Percentiles rank a stretch among this genome's conserved stretches.
Conservation (phyloP, 768 basidiomycete species). For the Nidularia pulvinata region DNA sequence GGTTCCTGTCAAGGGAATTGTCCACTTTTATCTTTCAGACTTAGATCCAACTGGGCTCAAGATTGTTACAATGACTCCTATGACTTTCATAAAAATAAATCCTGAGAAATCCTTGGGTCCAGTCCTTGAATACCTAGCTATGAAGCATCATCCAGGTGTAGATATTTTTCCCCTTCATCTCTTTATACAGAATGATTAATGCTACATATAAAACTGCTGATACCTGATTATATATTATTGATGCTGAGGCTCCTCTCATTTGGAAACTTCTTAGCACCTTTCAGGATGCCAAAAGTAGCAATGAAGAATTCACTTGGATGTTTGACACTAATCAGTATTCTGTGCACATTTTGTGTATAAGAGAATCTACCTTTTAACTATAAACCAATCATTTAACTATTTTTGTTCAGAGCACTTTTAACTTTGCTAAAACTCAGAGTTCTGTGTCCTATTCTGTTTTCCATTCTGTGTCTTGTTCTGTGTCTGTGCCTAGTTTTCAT, state of each 20-base stretch:
- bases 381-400: background rate
- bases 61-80: background rate
- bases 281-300: background rate
- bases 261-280: background rate
- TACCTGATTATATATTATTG: background rate
- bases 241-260: background rate
- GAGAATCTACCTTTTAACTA: background rate
- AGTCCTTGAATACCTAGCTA: background rate
- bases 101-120: background rate
- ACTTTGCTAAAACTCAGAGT: background rate
- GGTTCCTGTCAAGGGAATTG: background rate
- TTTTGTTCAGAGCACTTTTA: background rate
- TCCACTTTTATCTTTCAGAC: background rate
- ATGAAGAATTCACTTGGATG: background rate
- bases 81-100: background rate
- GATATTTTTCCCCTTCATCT: background rate
- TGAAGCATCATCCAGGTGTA: background rate
- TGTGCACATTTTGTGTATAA: background rate
- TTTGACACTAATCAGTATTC: background rate
- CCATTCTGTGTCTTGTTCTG: background rate
- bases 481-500: too few species aligned
- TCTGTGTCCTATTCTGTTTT: background rate
- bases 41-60: background rate
- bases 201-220: background rate
- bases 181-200: background rate